phyloP scores from a whole-genome alignment of 495 filamentous ascomycete genomes.

The Neohortaea acidophila region DNA sequence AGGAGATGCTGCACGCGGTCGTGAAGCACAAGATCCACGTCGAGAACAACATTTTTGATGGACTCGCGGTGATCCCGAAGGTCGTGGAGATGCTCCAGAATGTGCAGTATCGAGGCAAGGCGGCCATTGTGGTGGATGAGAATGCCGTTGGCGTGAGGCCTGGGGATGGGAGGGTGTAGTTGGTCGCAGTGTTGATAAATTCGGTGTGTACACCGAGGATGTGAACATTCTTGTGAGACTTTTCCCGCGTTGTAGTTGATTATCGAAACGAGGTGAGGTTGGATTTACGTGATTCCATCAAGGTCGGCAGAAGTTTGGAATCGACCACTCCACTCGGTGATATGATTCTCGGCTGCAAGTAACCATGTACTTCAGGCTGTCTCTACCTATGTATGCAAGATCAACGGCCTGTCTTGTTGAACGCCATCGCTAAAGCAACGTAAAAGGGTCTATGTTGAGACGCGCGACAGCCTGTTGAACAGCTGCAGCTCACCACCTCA shows the following conservation, averaged over 20 bases:
- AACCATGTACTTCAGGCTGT: too few relatives aligned
- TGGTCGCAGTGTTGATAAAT: too few relatives aligned
- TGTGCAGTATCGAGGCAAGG: constrained; percentile 40
- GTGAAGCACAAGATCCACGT: constrained; percentile 36
- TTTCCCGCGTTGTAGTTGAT: too few relatives aligned
- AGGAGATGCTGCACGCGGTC: constrained; percentile 36
- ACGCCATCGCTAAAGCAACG: background rate
- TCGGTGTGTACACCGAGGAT: too few relatives aligned
- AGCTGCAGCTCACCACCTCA: constrained; percentile 15
- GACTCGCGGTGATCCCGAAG: constrained; percentile 36
- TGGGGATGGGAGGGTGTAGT: constrained; percentile 2
- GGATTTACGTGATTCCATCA: too few relatives aligned
- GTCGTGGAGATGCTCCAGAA: constrained; percentile 33
- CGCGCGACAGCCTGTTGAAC: constrained; percentile 15
- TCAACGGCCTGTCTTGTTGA: too few relatives aligned
- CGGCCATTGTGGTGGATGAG: constrained; percentile 35
- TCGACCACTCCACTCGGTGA: too few relatives aligned
- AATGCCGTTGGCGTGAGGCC: constrained; percentile 2
- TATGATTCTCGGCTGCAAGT: too few relatives aligned
- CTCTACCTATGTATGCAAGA: too few relatives aligned
- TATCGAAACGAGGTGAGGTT: too few relatives aligned
- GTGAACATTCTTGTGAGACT: too few relatives aligned
- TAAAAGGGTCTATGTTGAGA: constrained; percentile 13
- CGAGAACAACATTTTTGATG: constrained; percentile 37
- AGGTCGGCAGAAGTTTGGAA: too few relatives aligned